Base-by-base conservation (phyloP, 129 eudicot species). In the Scalesia atractyloides region DNA sequence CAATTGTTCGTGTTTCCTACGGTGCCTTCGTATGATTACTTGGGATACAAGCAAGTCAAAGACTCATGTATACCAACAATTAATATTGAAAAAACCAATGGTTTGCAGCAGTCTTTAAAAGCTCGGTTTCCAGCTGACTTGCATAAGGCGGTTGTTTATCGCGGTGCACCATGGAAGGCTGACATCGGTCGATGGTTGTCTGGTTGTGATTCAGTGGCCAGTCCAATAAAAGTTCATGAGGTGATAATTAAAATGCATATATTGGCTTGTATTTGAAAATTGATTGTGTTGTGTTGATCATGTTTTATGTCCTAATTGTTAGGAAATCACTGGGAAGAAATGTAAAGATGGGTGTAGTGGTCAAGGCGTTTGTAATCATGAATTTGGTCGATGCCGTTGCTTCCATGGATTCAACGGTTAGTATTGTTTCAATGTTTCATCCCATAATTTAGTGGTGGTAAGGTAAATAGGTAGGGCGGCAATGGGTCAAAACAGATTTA, bases 131-230 rank as follows among this genome's bases (percentile, higher is more conserved):
- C 98, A 30, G 73, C 87, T 66, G 98, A 94, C 75, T 77, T 73
- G 41, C 97, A 86, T 74, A 76, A 83, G 19, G 91, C 98, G 30
- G 98, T 94, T 53, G 91, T 89, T 74, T 94, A 87, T 30, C 89
- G 76, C 47, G 94, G 89, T 76, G 97, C 99, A 62, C 99, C 99
- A 41, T 94, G 99, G 99, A 90, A 90, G 77, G 87, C 96, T 73
- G 86, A 87, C 66, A 82, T 94, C 61, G 97, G 99, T 19, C 83
- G 83, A 22, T 94, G 97, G 97, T 74, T 94, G 79, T 83, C 93
- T 66, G 97, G 93, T 37, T 94, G 99, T 83, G 73, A 78, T 81
- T 54, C 96, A 69, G 73, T 88, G 79, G 76, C 73, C 39, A 37
- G 59, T 36, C 86, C 76, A 41, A 77, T 86, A 26, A 84, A 86